Base-by-base conservation (phyloP, 306 rosid species). In the Cicer cuneatum region DNA sequence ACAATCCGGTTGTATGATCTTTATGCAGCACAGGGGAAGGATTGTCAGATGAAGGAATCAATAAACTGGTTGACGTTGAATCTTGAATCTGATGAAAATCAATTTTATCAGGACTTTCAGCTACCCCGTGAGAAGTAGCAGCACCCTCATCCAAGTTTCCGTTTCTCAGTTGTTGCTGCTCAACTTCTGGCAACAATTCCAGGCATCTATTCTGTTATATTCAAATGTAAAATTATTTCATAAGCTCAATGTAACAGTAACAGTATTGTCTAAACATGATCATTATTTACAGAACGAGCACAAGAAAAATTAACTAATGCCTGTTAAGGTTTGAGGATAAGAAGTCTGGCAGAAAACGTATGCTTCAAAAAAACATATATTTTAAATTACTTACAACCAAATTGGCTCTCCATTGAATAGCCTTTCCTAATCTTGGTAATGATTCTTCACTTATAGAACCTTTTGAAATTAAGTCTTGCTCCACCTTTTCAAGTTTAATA, bases 131-230 rank as follows among this genome's bases (percentile, higher is more conserved):
- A 71, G 86, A 76, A 42, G 56, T 71, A 79, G 15, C 87, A 64
- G 77, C 82, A 24, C 16, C 56, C 19, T 85, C 89, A 35, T 68
- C 79, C 82, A 78, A 71, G 66, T 87, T 88, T 74, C 90, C 89
- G 10, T 86, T 78, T 87, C 82, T 87, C 59, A 89, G 78, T 83
- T 92, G 86, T 68, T 74, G 83, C 82, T 61, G 86, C 82, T 92
- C 89, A 66, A 83, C 88, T 84, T 92, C 98, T 19, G 99, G 96
- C 77, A 92, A 87, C 90, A 95, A 84, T 69, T 87, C 92, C 90
- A 90, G 83, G 91, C 94, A 80, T 78, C 84, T 89, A 69, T 87
- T 90, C 99, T 92, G 93, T 85, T 78, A 54, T 59, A 74, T 57
- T 72, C 77, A 74, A 80, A 78, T 64, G 83, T 49, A 66, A 24